Percentiles rank a stretch among this genome's conserved stretches.
Evolutionary conservation across 2,329 filamentous ascomycete genomes (phyloP).

Genomic region (Colletotrichum navitas): DNA sequence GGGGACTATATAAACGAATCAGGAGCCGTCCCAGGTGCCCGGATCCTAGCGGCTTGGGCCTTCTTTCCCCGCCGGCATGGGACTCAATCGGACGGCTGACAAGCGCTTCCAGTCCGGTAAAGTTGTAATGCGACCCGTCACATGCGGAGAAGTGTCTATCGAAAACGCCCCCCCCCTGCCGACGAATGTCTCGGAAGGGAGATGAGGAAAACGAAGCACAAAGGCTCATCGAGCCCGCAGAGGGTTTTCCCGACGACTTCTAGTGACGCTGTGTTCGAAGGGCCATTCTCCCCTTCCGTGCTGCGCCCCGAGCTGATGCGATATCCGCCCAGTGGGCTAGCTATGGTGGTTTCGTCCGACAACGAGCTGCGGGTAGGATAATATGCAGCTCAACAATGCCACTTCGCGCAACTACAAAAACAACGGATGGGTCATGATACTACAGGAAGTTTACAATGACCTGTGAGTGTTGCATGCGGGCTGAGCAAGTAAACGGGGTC

Average conservation of each 20-base stretch:
- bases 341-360: neutral
- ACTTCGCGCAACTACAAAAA: neutral
- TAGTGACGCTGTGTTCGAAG: neutral
- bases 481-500: constrained; percentile 31
- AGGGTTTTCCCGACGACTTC: neutral
- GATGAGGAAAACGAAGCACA: neutral
- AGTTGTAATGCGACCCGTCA: neutral
- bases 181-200: neutral
- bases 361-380: neutral
- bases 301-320: constrained; percentile 6
- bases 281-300: neutral
- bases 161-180: neutral
- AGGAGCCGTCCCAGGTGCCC: neutral
- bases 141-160: neutral
- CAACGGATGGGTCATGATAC: no score
- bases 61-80: neutral
- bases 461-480: neutral
- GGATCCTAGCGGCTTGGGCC: constrained; percentile 4
- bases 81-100: constrained; percentile 8
- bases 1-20: constrained; percentile 20
- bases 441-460: neutral
- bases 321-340: neutral
- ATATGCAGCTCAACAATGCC: neutral
- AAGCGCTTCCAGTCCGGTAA: neutral
- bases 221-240: neutral